Evolutionary conservation across 208 protist genomes (phyloP).

Genomic region (Trypanosoma lewisi): DNA sequence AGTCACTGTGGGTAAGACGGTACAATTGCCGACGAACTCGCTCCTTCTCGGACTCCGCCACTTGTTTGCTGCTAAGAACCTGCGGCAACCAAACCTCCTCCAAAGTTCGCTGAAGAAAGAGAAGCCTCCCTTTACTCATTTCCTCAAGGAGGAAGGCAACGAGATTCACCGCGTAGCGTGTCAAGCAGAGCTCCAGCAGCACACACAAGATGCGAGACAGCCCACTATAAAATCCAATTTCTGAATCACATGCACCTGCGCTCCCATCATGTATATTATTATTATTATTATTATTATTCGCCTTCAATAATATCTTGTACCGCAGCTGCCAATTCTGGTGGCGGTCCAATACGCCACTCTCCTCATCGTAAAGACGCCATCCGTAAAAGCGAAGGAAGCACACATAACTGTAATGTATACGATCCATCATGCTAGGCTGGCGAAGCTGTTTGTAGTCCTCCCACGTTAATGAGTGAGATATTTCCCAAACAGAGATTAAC

Average conservation of each 20-base stretch:
- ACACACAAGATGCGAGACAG: conserved; percentile 60
- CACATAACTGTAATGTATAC: conserved; percentile 87
- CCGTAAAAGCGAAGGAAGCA: conserved; percentile 85
- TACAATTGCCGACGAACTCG: conserved; percentile 51
- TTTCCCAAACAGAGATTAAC: neutral
- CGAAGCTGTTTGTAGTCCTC: conserved; percentile 43
- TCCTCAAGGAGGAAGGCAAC: conserved; percentile 86
- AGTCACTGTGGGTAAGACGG: conserved; percentile 78
- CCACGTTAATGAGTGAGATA: conserved; percentile 20
- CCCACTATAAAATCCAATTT: conserved; percentile 49
- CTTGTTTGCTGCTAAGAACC: conserved; percentile 31
- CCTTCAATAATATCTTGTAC: conserved; percentile 35
- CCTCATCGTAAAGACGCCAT: conserved; percentile 81
- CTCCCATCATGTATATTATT: neutral
- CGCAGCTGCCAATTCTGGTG: conserved; percentile 61
- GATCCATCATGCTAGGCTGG: conserved; percentile 65
- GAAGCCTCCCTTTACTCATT: conserved; percentile 51
- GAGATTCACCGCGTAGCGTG: conserved; percentile 61
- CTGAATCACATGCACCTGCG: neutral
- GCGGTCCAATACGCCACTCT: conserved; percentile 79
- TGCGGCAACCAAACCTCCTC: conserved; percentile 50
- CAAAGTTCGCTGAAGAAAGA: conserved; percentile 40
- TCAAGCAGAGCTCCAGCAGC: conserved; percentile 65
- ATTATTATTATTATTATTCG: no score
- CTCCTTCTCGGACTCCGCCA: conserved; percentile 59